phyloP scores from a whole-genome alignment of 2,329 filamentous ascomycete genomes.

The Talaromyces rugulosus region DNA sequence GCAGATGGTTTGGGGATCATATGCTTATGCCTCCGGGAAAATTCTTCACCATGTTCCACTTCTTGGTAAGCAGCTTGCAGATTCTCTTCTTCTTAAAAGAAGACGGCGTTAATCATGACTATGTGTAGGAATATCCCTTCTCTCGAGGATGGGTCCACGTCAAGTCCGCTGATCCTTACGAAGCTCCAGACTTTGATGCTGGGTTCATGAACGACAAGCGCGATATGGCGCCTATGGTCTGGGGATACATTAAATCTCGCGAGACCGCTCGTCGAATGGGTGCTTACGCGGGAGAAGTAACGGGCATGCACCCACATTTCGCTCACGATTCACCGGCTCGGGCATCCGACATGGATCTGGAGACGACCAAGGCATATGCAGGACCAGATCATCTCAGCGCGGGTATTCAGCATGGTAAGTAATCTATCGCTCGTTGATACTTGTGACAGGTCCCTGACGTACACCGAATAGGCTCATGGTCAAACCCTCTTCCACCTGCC shows the following conservation, averaged over 20 bases:
- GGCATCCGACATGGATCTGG: constrained; percentile 68
- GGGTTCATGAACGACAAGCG: constrained; percentile 83
- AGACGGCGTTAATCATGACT: not conserved
- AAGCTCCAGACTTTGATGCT: constrained; percentile 70
- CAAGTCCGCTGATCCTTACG: constrained; percentile 67
- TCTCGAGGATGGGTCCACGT: constrained; percentile 69
- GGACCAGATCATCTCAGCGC: constrained; percentile 67
- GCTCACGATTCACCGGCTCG: constrained; percentile 65
- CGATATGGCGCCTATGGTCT: constrained; percentile 81
- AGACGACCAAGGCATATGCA: constrained; percentile 71
- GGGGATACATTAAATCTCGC: constrained; percentile 78
- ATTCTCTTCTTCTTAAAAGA: not conserved
- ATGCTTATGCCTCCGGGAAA: constrained; percentile 67
- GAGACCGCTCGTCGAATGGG: constrained; percentile 76
- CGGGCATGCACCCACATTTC: constrained; percentile 65
- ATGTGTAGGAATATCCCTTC: constrained; percentile 63
- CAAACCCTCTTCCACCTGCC: constrained; percentile 54
- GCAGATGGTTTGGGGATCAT: constrained; percentile 42
- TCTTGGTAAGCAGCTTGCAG: constrained; percentile 45
- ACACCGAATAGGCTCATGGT: constrained; percentile 52
- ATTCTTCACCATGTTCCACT: constrained; percentile 82
- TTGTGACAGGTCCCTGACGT: not conserved
- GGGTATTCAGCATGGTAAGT: constrained; percentile 64
- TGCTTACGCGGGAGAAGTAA: constrained; percentile 71
- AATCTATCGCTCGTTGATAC: too few relatives aligned